Base-by-base conservation (phyloP, 2,329 filamentous ascomycete species). In the Epicoccum sorghinum region DNA sequence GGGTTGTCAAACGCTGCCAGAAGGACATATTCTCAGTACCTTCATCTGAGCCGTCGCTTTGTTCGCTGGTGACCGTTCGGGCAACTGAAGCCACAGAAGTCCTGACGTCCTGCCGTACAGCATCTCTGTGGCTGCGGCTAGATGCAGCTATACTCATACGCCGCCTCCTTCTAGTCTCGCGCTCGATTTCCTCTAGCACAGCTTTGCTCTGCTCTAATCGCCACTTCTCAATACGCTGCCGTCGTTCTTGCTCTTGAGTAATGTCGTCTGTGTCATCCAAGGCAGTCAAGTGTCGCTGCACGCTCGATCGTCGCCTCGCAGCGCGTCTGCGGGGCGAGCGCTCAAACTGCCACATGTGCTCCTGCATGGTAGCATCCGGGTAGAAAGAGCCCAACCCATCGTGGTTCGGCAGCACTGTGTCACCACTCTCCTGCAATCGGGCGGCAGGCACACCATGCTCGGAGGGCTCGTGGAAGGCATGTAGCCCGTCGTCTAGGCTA, bases 291-390 rank as follows among this genome's bases (percentile, higher is more conserved):
- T 82, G 78, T 53, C 79, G 77, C 69, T 86, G 83, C 5, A 86
- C 78, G 65, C 83, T 85, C 13, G 84, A 86, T 41, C 79, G 74
- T 43, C 83, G 76, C 47, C 82, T 76, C 23, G 75, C 74, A 52
- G 78, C 75, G n/a, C 76, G 68, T 43, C 76, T 73, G 39, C 87
- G 78, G 0, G 91, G 89, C 62, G 96, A 96, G 91, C 86, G 84
- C 74, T 97, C 93, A 71, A 96, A 95, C 57, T 91, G 89, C 81
- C 92, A 97, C 41, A 97, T 77, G 60, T 93, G 89, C 58, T 96
- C 89, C 69, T 96, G 91, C 22, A 91, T 82, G 69, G 70, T 83
- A 10, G 68, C 85, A 69, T 77, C 90, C 72, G 69, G 90, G 57
- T 74, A 85, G 73, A 99, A 99, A 6, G 89, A 90, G 4, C 95